Base-by-base conservation (phyloP, 352 stramenopile species). In the Globisporangium cederbergense region DNA sequence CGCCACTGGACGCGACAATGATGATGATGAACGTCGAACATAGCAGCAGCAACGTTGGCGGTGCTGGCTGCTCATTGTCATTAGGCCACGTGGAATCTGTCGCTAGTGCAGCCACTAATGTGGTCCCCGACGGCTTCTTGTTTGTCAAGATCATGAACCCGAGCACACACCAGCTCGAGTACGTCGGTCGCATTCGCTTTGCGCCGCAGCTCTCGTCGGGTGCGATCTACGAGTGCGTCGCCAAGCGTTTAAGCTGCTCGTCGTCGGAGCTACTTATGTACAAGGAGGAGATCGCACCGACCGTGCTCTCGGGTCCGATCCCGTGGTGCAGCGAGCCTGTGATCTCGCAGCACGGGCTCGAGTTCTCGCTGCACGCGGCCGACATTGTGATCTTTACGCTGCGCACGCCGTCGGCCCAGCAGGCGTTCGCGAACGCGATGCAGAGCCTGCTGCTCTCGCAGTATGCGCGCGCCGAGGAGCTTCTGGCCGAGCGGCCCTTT, bases 221-320 rank as follows among this genome's bases (percentile, higher is more conserved):
- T 18, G 51, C 62, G 2, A 36, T 91, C 9, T 89, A 87, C 51
- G 78, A 86, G 9, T 72, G 71, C 59, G 74, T 80, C 1, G 81
- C 81, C 8, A 72, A 60, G 28, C 67, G 62, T 18, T 72, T 83
- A 10, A 62, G 62, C 5, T 90, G 78, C 62, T 66, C 53, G 6
- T 80, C 73, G 40, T 68, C 70, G 43, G 75, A 90, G 22, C 49
- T 92, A 47, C 50, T 76, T 22, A 80, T 92, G 73, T 86, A 81
- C 62, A 84, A 85, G 64, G 85, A 94, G 58, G 85, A 94, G 52
- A 91, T 90, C 53, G 79, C 85, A 18, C 85, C 85, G 11, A 85
- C 71, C 11, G 54, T 88, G 51, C 64, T 81, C 53, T 90, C 81
- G 0, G 70, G 70, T 4, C 71, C 74, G 11, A 78, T 93, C 14